phyloP scores from a whole-genome alignment of 257 asterid genomes.

The Petunia secreta region DNA sequence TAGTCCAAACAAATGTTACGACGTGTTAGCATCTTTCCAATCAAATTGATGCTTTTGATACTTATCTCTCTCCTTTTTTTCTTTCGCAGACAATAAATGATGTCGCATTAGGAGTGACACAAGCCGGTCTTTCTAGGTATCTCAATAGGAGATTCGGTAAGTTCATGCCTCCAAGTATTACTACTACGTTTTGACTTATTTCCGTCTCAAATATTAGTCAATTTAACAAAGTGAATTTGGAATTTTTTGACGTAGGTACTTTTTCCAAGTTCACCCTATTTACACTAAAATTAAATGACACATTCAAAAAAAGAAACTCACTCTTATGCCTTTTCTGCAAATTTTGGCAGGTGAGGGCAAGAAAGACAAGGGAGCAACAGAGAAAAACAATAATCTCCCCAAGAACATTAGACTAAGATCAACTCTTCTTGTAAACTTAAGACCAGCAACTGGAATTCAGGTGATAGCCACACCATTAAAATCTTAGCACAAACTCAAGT shows the following conservation, averaged over 20 bases:
- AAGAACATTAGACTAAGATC: constrained; percentile 39
- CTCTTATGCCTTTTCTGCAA: neutral
- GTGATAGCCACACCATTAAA: neutral
- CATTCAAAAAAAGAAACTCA: neutral
- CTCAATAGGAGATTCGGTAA: constrained; percentile 48
- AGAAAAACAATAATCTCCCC: constrained; percentile 38
- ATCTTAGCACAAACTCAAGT: neutral
- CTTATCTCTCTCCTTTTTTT: neutral
- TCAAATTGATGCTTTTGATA: no score
- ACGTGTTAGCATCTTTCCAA: no score
- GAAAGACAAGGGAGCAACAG: constrained; percentile 29
- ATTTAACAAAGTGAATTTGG: no score
- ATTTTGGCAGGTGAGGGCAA: constrained; percentile 26
- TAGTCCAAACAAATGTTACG: neutral
- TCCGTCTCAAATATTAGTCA: no score
- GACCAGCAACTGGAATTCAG: constrained; percentile 45
- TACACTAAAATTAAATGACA: no score
- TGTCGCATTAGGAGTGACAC: constrained; percentile 46
- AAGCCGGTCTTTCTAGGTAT: constrained; percentile 45
- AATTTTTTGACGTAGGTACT: no score
- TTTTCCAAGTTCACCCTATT: no score
- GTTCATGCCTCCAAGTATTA: neutral
- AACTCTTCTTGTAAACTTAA: constrained; percentile 41
- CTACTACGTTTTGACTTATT: no score
- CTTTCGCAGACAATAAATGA: constrained; percentile 43